Evolutionary conservation across 2,329 filamentous ascomycete species (phyloP).

Genomic region (Eutypella sp.): DNA sequence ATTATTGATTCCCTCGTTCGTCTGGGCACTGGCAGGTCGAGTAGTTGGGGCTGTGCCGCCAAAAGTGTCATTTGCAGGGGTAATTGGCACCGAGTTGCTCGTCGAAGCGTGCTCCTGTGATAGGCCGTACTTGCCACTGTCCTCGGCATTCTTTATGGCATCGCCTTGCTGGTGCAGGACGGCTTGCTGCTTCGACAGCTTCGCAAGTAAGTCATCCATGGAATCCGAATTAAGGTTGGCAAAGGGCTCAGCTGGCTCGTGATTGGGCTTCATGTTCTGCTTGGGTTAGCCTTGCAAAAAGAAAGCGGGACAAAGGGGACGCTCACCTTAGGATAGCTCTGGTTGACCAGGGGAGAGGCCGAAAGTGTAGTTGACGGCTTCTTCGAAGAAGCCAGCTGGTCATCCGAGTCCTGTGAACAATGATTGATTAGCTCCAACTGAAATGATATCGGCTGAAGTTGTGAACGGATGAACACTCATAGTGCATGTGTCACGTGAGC

Average conservation of each 20-base stretch:
- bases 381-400: conserved; percentile 27
- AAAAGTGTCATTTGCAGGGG: conserved; percentile 54
- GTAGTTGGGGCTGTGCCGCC: conserved; percentile 43
- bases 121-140: conserved; percentile 29
- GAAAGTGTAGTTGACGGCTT: conserved; percentile 43
- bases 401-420: conserved; percentile 18
- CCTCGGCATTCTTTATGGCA: conserved; percentile 39
- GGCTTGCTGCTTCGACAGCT: conserved; percentile 66
- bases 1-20: conserved; percentile 37
- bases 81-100: conserved; percentile 58
- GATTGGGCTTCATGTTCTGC: conserved; percentile 44
- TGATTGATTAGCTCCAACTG: conserved; percentile 1
- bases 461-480: too few relatives aligned
- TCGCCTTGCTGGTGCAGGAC: conserved; percentile 55
- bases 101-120: conserved; percentile 44
- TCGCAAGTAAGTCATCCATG: conserved; percentile 70
- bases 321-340: conserved; percentile 48
- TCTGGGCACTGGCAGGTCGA: conserved; percentile 46
- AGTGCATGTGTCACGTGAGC: too few relatives aligned
- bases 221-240: conserved; percentile 38
- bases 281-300: conserved; percentile 15
- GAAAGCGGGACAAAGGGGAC: background rate
- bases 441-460: background rate
- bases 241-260: conserved; percentile 30
- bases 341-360: conserved; percentile 52